Evolutionary conservation across 768 basidiomycete species (phyloP), one percentile per base, ranked within the genome.

Genomic region (Naganishia randhawae): DNA sequence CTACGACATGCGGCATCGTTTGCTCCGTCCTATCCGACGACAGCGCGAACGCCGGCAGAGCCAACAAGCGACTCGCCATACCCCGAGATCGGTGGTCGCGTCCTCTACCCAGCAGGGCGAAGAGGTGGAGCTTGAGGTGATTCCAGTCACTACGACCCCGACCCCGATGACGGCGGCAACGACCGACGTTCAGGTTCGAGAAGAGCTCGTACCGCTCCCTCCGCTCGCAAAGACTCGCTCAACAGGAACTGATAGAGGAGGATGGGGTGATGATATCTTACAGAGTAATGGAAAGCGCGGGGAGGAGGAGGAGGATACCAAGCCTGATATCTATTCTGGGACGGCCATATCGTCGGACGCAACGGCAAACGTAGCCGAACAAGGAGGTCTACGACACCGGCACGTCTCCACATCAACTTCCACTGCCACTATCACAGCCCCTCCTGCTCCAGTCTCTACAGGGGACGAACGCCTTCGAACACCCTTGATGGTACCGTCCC

Each of bases 1-100:
- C 8, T 84, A 82, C 82, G 84, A 85, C 72, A 70, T 66, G 41
- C 31, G 67, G 19, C 62, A 61, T 9, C 57, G 65, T 61, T 11
- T 71, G 17, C 13, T 69, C 25, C 10, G 35, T 2, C 64, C 39
- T 10, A 3, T 52, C 11, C 27, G 31, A 13, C 50, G 27, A 27
- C 17, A 45, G 17, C 45, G 63, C 0, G 45, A 10, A 13, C 63
- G 50, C 22, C 27, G n/a, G 17, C 48, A n/a, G 39, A 63, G 2
- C 41, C 41, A 31, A 31, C 19, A 8, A n/a, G n/a, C n/a, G n/a
- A n/a, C n/a, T n/a, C n/a, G n/a, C n/a, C n/a, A n/a, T n/a, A n/a
- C n/a, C n/a, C n/a, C n/a, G n/a, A n/a, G n/a, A n/a, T n/a, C n/a
- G n/a, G n/a, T n/a, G n/a, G n/a, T n/a, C n/a, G n/a, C n/a, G n/a